phyloP scores from a whole-genome alignment of 2,329 filamentous ascomycete species.

The Trichoderma gracile region DNA sequence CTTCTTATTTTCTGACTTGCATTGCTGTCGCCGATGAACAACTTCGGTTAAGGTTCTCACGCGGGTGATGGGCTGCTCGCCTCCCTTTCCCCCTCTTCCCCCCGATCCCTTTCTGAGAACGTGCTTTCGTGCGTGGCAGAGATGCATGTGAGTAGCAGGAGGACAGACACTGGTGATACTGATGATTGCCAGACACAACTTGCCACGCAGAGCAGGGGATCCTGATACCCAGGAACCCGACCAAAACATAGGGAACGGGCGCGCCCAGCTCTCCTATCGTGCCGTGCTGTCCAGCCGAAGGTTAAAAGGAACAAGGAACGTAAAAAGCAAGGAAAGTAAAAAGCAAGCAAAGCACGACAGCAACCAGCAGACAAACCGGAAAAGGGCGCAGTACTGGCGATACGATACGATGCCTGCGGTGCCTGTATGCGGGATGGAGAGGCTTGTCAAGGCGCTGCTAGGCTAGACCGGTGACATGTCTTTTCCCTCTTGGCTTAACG shows the following conservation, averaged over 20 bases:
- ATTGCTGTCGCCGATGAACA: slow-evolving; percentile 20
- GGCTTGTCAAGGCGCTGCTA: slow-evolving; percentile 6
- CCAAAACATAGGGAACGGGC: slow-evolving; percentile 9
- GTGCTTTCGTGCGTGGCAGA: not conserved
- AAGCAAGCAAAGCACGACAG: not conserved
- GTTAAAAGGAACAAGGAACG: not conserved
- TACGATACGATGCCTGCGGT: too few species aligned
- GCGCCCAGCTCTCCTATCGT: not conserved
- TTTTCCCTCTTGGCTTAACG: not conserved
- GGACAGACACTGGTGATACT: not conserved
- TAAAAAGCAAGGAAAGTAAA: not conserved
- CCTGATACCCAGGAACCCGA: not conserved
- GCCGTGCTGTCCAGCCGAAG: slow-evolving; percentile 18
- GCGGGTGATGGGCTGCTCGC: slow-evolving; percentile 5
- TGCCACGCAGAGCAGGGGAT: not conserved
- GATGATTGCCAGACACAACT: not conserved
- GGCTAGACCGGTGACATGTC: slow-evolving; percentile 21
- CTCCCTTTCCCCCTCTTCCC: not conserved
- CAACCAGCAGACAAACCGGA: not conserved
- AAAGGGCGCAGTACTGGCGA: slow-evolving; percentile 10
- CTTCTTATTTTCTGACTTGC: slow-evolving; percentile 14
- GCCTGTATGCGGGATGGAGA: not conserved
- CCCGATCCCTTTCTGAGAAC: not conserved
- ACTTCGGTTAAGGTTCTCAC: slow-evolving; percentile 25
- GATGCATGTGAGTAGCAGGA: not conserved